Evolutionary conservation across 2,329 filamentous ascomycete genomes (phyloP).

Genomic region (Phaeophleospora eucalypticola): DNA sequence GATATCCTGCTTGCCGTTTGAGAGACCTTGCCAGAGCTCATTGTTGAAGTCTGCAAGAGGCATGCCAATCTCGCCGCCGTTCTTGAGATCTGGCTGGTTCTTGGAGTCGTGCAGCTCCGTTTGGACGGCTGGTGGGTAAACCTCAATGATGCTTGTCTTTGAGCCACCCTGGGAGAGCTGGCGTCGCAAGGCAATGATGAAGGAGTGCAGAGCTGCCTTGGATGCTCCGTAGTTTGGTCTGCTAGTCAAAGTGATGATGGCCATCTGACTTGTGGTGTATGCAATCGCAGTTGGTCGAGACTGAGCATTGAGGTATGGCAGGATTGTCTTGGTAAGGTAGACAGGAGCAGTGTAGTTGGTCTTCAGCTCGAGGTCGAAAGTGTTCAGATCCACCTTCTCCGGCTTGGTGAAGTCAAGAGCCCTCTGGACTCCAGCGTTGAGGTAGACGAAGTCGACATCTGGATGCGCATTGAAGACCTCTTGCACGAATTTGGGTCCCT

Average conservation of each 20-base stretch:
- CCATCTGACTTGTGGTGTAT: conserved; percentile 12
- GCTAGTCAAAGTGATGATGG: conserved; percentile 11
- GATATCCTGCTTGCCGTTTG: conserved; percentile 5
- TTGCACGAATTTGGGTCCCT: conserved; percentile 44
- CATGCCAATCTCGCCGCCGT: conserved; percentile 13
- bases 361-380: conserved; percentile 43
- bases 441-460: conserved; percentile 49
- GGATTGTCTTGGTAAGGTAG: conserved; percentile 10
- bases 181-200: conserved; percentile 7
- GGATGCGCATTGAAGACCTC: conserved; percentile 43
- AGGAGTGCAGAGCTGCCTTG: conserved; percentile 13
- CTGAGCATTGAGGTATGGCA: conserved; percentile 9
- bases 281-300: conserved; percentile 7
- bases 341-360: conserved; percentile 15
- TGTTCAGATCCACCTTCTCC: conserved; percentile 42
- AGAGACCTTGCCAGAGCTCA: conserved; percentile 8
- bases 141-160: conserved; percentile 8
- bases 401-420: conserved; percentile 48
- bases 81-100: conserved; percentile 13
- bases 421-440: conserved; percentile 52
- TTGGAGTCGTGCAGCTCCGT: conserved; percentile 13
- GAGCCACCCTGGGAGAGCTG: conserved; percentile 4
- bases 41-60: conserved; percentile 7
- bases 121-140: conserved; percentile 12
- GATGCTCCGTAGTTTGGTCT: conserved; percentile 14